phyloP scores from a whole-genome alignment of 768 basidiomycete genomes.

The Collybia sp. region DNA sequence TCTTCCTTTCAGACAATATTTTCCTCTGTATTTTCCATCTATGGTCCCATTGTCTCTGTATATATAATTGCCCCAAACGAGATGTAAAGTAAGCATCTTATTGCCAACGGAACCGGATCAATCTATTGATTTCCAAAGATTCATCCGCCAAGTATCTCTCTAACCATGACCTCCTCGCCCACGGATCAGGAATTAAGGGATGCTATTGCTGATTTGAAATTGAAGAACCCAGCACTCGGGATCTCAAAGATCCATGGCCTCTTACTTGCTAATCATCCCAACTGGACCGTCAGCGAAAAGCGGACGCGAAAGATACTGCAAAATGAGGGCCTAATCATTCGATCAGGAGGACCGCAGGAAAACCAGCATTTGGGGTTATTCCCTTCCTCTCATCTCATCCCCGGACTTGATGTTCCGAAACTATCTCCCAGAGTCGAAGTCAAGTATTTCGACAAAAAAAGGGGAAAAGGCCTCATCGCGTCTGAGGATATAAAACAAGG shows the following conservation, averaged over 20 bases:
- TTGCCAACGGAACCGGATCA: no score
- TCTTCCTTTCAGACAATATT: no score
- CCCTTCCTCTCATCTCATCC: constrained; percentile 63
- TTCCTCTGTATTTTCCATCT: no score
- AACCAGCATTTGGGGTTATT: constrained; percentile 21
- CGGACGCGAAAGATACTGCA: constrained; percentile 71
- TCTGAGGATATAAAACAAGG: constrained; percentile 61
- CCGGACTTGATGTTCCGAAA: constrained; percentile 53
- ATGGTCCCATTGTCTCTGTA: no score
- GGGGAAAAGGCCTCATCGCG: constrained; percentile 84
- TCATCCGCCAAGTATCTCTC: no score
- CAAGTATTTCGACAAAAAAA: constrained; percentile 59
- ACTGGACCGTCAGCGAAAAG: constrained; percentile 84
- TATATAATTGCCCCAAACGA: no score
- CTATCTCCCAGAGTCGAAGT: constrained; percentile 67
- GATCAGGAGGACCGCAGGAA: constrained; percentile 1
- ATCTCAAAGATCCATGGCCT: constrained; percentile 66
- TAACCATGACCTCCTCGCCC: constrained; percentile 26
- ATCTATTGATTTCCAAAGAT: no score
- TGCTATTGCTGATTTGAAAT: constrained; percentile 51
- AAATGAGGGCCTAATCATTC: constrained; percentile 42
- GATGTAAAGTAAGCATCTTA: no score
- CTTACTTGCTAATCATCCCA: constrained; percentile 52
- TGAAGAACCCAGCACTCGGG: constrained; percentile 58
- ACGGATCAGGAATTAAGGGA: constrained; percentile 58